phyloP scores from a whole-genome alignment of 2,329 filamentous ascomycete species.

The Colletotrichum musicola region DNA sequence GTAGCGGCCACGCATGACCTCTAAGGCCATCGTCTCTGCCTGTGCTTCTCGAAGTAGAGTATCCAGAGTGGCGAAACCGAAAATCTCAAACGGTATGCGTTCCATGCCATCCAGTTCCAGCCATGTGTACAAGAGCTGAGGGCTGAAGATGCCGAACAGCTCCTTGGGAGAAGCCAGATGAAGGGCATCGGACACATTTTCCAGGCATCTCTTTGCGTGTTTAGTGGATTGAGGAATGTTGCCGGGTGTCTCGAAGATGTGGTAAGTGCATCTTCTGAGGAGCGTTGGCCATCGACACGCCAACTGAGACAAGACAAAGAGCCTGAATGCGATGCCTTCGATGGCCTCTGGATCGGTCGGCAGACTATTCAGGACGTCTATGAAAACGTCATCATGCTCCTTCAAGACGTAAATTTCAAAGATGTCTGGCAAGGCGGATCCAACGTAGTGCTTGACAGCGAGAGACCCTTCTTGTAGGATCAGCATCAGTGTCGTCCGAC shows the following conservation, averaged over 20 bases:
- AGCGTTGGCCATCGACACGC: conserved; percentile 89
- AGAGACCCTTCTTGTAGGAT: conserved; percentile 77
- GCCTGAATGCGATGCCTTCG: conserved; percentile 87
- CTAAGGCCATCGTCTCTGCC: conserved; percentile 82
- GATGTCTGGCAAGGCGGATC: conserved; percentile 75
- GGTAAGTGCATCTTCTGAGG: conserved; percentile 87
- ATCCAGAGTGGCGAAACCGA: conserved; percentile 78
- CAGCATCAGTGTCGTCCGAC: conserved; percentile 78
- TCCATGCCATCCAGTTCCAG: conserved; percentile 74
- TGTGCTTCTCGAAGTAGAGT: conserved; percentile 79
- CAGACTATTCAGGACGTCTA: conserved; percentile 85
- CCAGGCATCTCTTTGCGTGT: conserved; percentile 81
- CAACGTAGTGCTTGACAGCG: conserved; percentile 81
- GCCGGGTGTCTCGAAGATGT: conserved; percentile 92
- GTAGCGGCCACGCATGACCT: conserved; percentile 84
- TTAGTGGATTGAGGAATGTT: conserved; percentile 73
- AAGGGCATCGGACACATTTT: conserved; percentile 74
- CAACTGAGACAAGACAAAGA: conserved; percentile 81
- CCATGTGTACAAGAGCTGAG: conserved; percentile 94
- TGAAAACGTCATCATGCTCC: conserved; percentile 85
- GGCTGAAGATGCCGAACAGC: conserved; percentile 86
- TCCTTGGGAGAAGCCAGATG: conserved; percentile 74
- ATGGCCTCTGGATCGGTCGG: conserved; percentile 77
- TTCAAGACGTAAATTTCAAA: conserved; percentile 88
- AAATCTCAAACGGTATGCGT: conserved; percentile 87